Evolutionary conservation across 106 monocot genomes (phyloP), one percentile per base, ranked within the genome.

Genomic region (Dendrobium chrysotoxum): DNA sequence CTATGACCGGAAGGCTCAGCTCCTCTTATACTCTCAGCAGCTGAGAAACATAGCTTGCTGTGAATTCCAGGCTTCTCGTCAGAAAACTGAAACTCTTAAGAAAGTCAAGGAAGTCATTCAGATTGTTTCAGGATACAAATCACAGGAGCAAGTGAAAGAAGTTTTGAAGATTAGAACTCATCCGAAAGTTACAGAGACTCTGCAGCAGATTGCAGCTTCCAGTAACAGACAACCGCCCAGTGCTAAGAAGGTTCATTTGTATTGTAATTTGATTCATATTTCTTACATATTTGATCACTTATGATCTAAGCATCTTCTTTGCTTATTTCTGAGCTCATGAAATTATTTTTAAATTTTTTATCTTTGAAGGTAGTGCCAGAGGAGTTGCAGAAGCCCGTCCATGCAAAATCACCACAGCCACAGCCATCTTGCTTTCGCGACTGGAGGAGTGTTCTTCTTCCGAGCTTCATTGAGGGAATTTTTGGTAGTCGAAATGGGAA

Each of bases 1-100:
- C 44, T 45, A 12, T 13, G 75, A 75, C 76, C 23, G 76, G 76
- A 47, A 76, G 28, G 76, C 76, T 0, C 76, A 76, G 76, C 76
- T 76, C 47, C 76, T 76, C 21, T 8, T 47, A 1, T 76, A 76
- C 21, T 40, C 76, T 7, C 44, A 44, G 46, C 46, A 76, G 76
- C 21, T 76, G 76, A 45, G 76, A 26, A 44, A 44, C 47, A 9
- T 50, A 13, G 76, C 76, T 12, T 23, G 26, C 13, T 11, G 76
- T 6, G 26, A 76, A 5, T 41, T 12, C 11, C n/a, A 23, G 11
- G 9, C 71, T 16, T 1, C 35, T 5, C 13, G 11, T 28, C 35
- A 71, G 28, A 38, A 38, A 40, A 12, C 16, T 11, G 21, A 42
- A 17, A 13, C 74, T 4, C 31, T 1, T 16, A 35, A 74, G 9